A percentile compares a stretch with the other conserved stretches of the same genome.
Conservation (phyloP, 768 basidiomycete species). For the Leucocoprinus birnbaumii region DNA sequence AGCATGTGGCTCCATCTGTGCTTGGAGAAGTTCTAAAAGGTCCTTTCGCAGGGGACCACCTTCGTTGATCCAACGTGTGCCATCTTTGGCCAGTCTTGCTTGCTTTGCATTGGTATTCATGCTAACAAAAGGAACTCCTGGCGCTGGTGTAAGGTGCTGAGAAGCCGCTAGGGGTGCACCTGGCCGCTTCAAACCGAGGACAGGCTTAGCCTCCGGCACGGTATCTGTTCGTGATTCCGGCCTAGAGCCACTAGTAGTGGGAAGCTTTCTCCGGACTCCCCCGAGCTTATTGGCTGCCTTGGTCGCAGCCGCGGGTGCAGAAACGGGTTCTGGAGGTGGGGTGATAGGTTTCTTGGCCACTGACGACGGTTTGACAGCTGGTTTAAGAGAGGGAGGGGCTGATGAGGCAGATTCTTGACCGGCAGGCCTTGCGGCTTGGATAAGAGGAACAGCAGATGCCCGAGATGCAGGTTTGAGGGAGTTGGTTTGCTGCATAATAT, state of each 20-base stretch:
- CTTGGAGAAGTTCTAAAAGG: conserved; percentile 78
- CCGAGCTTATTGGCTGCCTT: conserved; percentile 47
- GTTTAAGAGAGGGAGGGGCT: conserved; percentile 20
- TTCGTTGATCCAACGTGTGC: conserved; percentile 82
- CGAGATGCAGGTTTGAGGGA: conserved; percentile 91
- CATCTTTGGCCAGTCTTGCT: conserved; percentile 69
- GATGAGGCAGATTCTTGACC: conserved; percentile 24
- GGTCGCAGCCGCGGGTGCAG: conserved; percentile 28
- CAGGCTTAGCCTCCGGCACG: conserved; percentile 29
- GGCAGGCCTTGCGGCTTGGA: conserved; percentile 77
- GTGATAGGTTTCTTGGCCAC: conserved; percentile 21
- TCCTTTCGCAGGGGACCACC: conserved; percentile 82
- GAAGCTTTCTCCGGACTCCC: conserved; percentile 72
- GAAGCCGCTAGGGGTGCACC: conserved; percentile 20
- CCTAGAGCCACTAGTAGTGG: conserved; percentile 49
- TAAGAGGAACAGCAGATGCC: conserved; percentile 77
- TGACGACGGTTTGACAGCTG: conserved; percentile 25
- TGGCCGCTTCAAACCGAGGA: conserved; percentile 32
- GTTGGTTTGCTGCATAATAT: conserved; percentile 82
- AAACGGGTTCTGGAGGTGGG: conserved; percentile 40
- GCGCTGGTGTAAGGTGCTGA: conserved; percentile 24
- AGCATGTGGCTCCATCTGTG: conserved; percentile 87
- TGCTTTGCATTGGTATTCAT: conserved; percentile 64
- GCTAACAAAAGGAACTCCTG: conserved; percentile 44
- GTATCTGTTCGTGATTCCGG: conserved; percentile 48